Evolutionary conservation across 2,329 filamentous ascomycete genomes (phyloP), one percentile per base, ranked within the genome.

Genomic region (Trichoderma sp.): DNA sequence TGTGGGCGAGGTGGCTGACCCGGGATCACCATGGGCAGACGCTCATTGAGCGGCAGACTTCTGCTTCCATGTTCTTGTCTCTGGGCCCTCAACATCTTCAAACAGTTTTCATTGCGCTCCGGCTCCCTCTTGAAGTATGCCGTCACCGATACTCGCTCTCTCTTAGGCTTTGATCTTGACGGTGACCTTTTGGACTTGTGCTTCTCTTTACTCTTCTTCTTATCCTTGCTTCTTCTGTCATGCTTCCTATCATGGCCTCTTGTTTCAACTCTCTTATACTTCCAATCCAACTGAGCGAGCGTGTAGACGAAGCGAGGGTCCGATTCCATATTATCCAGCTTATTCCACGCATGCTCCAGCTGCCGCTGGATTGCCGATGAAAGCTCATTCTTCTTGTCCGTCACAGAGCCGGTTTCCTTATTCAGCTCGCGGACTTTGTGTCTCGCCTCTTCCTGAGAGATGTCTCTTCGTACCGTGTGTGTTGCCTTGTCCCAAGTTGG

Each of bases 41-140:
- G 47, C 9, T 20, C 53, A 26, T 28, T 55, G 13, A 39, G 11
- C 20, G n/a, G 43, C 43, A 50, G 66, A 23, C 59, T 23, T n/a
- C 20, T 17, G 28, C 55, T 47, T 32, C 4, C 55, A 34, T 36
- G 15, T 20, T 28, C 26, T 62, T n/a, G 36, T 13, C 26, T 70
- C 12, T 72, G 68, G 17, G 78, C 76, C 6, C 74, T 61, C 34
- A 78, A 73, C 74, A 81, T 77, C 32, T 70, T 74, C 67, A 79
- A 55, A 53, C 76, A 75, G 69, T 82, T 76, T 7, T 79, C 79
- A 1, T 77, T 77, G 1, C 74, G 73, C 26, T 76, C 78, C 1
- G 84, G 84, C 3, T 77, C 77, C 9, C 82, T 79, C 74, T 82
- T 84, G 74, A 85, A 87, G 75, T 85, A 87, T 12, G 81, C 82